These are phyloP conservation scores for Pseudotsuga menziesii DNA, from an alignment of 75 land plant genomes.

Conservation along the genomic window DNA sequence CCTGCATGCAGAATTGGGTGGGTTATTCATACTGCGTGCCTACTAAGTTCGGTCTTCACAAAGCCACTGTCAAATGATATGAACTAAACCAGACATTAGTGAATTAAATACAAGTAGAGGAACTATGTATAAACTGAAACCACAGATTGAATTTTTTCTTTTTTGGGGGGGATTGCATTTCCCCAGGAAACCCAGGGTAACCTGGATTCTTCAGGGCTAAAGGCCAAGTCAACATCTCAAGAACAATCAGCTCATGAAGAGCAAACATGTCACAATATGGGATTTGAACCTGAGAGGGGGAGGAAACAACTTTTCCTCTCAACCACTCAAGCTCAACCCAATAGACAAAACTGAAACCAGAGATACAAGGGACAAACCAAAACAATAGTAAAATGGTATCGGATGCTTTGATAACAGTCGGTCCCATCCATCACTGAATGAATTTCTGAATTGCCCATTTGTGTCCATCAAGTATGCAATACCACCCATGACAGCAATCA, in stretches of 20 bases:
- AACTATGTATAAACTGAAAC: background rate
- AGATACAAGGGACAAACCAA: constrained; percentile 46
- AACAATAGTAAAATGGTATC: constrained; percentile 86
- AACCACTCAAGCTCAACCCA: no score
- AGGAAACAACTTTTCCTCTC: no score
- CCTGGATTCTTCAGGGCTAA: no score
- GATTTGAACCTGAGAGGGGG: no score
- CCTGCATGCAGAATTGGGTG: constrained; percentile 36
- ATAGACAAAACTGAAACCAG: background rate
- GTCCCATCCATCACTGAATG: constrained; percentile 88
- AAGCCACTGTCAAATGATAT: background rate
- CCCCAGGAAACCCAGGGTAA: no score
- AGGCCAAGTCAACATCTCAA: no score
- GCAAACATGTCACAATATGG: no score
- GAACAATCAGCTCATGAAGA: no score
- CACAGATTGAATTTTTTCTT: no score
- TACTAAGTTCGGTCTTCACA: background rate
- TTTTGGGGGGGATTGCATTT: no score
- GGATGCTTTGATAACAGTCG: constrained; percentile 84
- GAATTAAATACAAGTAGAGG: background rate
- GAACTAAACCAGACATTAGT: background rate
- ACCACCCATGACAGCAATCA: constrained; percentile 64
- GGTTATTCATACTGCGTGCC: background rate
- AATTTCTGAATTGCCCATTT: constrained; percentile 76
- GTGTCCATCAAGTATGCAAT: constrained; percentile 78